These are phyloP conservation scores for Amniculicola lignicola DNA, from an alignment of 495 filamentous ascomycete species.

Conservation along the genomic window DNA sequence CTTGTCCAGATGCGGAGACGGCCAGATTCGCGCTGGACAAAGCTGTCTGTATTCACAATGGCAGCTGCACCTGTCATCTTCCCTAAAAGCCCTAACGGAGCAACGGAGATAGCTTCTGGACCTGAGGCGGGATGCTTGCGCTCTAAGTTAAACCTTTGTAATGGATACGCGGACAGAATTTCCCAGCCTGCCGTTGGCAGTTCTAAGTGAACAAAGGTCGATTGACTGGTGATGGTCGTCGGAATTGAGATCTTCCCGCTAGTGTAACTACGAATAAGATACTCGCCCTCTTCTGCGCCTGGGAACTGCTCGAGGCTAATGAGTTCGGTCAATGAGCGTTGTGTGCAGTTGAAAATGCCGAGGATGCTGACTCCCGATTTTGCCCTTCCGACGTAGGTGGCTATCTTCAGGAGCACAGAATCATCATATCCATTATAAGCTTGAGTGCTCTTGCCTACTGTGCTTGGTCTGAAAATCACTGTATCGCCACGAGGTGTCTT, in stretches of 20 bases:
- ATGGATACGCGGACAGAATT: conserved; percentile 71
- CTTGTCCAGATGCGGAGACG: conserved; percentile 59
- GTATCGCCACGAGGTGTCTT: conserved; percentile 64
- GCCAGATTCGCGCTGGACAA: conserved; percentile 53
- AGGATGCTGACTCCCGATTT: conserved; percentile 70
- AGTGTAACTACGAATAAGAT: conserved; percentile 68
- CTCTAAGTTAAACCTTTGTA: conserved; percentile 52
- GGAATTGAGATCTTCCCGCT: conserved; percentile 61
- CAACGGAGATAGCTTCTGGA: conserved; percentile 41
- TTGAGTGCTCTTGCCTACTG: conserved; percentile 65
- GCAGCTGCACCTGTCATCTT: conserved; percentile 91
- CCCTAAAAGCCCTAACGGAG: conserved; percentile 74
- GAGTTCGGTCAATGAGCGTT: conserved; percentile 57
- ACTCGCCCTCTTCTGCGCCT: conserved; percentile 57
- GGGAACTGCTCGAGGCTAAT: conserved; percentile 69
- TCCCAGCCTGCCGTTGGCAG: conserved; percentile 69
- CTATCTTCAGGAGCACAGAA: conserved; percentile 69
- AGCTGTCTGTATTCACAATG: conserved; percentile 57
- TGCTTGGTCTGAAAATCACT: conserved; percentile 71
- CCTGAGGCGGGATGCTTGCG: conserved; percentile 26
- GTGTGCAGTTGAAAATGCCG: conserved; percentile 77
- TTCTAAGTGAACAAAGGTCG: conserved; percentile 52
- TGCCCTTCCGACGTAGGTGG: conserved; percentile 64
- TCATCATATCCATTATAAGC: conserved; percentile 73
- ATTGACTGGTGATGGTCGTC: conserved; percentile 32